phyloP scores from a whole-genome alignment of 257 asterid genomes.

The Forsythia suspensa region DNA sequence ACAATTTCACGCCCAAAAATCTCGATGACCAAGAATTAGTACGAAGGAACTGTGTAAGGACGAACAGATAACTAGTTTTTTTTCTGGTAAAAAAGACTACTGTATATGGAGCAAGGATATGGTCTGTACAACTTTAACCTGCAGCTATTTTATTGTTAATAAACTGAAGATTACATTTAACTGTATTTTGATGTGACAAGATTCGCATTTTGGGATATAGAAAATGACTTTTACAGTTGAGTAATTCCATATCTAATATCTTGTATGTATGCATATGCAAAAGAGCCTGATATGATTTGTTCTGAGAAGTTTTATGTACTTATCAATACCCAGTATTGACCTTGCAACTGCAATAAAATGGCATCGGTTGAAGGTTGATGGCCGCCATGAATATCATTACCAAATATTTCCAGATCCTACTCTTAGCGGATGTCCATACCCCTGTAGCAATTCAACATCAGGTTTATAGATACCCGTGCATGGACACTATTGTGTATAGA shows the following conservation, averaged over 20 bases:
- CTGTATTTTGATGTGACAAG: conserved; percentile 16
- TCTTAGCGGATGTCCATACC: conserved; percentile 26
- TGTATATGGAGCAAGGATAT: conserved; percentile 12
- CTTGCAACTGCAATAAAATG: conserved; percentile 25
- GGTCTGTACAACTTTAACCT: conserved; percentile 29
- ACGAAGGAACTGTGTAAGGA: neutral
- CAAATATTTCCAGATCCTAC: neutral
- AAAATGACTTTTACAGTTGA: conserved; percentile 24
- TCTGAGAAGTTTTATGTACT: conserved; percentile 23
- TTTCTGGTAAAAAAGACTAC: neutral
- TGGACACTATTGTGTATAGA: too few relatives aligned
- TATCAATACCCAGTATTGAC: conserved; percentile 10
- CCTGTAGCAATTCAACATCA: conserved; percentile 26
- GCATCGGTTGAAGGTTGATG: conserved; percentile 17
- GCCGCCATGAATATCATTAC: neutral
- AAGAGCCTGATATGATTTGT: conserved; percentile 1
- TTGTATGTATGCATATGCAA: conserved; percentile 14
- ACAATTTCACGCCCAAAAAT: too few relatives aligned
- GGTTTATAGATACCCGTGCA: neutral
- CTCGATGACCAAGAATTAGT: neutral
- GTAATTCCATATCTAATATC: neutral
- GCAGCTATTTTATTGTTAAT: conserved; percentile 21
- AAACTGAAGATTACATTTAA: conserved; percentile 18
- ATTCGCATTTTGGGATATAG: conserved; percentile 25
- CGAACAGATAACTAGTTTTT: neutral